phyloP scores from a whole-genome alignment of 2,329 filamentous ascomycete genomes.

The Colletotrichum costaricense region DNA sequence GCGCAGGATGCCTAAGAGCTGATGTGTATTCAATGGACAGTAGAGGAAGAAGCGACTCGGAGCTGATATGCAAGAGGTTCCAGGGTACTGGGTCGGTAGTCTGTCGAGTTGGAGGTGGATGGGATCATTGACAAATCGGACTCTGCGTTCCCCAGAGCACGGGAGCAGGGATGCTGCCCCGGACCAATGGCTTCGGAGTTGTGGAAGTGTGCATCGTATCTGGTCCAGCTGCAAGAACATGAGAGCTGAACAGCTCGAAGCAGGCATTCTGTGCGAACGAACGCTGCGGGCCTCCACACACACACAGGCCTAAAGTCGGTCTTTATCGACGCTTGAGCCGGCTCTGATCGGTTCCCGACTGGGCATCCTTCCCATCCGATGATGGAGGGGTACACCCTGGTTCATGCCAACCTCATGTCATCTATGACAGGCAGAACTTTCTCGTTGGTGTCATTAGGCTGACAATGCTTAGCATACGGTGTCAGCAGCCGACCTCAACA shows the following conservation, averaged over 20 bases:
- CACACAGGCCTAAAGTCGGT: background rate
- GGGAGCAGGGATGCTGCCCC: slow-evolving; percentile 1
- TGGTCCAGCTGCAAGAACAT: background rate
- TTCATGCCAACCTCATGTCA: background rate
- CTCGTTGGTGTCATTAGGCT: background rate
- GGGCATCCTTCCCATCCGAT: background rate
- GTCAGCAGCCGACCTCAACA: background rate
- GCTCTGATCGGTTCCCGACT: background rate
- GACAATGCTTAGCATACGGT: background rate
- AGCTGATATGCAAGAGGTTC: slow-evolving; percentile 4
- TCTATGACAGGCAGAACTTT: background rate
- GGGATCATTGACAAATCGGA: background rate
- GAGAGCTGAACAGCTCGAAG: background rate
- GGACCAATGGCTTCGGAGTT: slow-evolving; percentile 1
- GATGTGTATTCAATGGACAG: background rate
- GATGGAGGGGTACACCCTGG: background rate
- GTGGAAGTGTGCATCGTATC: background rate
- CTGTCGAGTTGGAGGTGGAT: background rate
- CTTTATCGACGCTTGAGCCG: background rate
- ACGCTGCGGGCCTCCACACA: background rate
- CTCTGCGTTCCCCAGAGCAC: background rate
- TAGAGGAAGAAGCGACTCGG: background rate
- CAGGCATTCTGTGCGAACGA: background rate
- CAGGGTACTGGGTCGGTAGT: slow-evolving; percentile 13
- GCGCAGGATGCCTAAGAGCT: background rate